Conservation (phyloP, 2,329 filamentous ascomycete genomes). For the Ophiostoma piceae region DNA sequence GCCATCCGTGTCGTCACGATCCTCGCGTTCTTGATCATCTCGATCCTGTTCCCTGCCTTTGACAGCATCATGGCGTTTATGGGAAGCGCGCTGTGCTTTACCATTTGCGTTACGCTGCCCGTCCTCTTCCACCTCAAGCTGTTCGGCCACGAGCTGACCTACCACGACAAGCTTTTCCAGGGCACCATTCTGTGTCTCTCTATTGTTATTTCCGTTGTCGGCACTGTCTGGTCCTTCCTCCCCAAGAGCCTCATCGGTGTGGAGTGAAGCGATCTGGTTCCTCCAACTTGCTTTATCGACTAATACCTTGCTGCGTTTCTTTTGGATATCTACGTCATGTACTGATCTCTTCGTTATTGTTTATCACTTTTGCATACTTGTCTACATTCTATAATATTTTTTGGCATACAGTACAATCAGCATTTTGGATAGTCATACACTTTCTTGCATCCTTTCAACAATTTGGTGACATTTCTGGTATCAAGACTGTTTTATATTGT, state of each 20-base stretch:
- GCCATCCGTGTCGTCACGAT: constrained; percentile 61
- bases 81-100: constrained; percentile 84
- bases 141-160: constrained; percentile 66
- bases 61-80: constrained; percentile 89
- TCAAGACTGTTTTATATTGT: constrained; percentile 10
- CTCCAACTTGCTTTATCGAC: background rate
- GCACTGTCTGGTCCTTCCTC: constrained; percentile 83
- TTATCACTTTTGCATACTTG: background rate
- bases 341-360: background rate
- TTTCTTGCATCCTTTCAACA: background rate
- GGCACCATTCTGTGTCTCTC: constrained; percentile 65
- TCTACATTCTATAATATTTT: background rate
- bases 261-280: constrained; percentile 28
- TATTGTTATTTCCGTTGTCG: constrained; percentile 63
- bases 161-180: constrained; percentile 58
- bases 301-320: constrained; percentile 5
- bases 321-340: background rate
- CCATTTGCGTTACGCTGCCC: constrained; percentile 87
- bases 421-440: constrained; percentile 13
- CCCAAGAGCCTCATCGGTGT: constrained; percentile 68
- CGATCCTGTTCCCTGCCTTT: constrained; percentile 66
- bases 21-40: constrained; percentile 68
- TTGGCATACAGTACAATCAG: constrained; percentile 15
- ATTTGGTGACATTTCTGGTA: background rate
- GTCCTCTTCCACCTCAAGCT: constrained; percentile 86